Evolutionary conservation across 495 filamentous ascomycete species (phyloP), one percentile per base, ranked within the genome.

Genomic region (Hypoxylon perforatum): DNA sequence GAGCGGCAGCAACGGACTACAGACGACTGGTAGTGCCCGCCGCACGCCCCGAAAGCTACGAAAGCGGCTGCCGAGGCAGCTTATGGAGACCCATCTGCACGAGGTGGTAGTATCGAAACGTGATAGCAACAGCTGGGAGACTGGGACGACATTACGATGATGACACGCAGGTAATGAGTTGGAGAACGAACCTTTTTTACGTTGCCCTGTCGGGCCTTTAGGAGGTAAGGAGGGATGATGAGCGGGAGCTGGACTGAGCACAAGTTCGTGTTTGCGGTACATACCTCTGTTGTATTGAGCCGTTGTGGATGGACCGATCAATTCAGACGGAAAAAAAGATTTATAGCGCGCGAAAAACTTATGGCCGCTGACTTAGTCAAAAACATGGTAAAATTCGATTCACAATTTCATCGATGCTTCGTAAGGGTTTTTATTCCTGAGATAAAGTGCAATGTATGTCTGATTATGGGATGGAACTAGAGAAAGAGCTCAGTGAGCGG

Each of bases 1-100:
- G 19, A 65, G 50, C 48, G 45, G 57, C 18, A 48, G 57, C 19
- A 61, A 69, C 41, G 61, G 74, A 39, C 56, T 72, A 1, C 66
- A 53, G 30, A 28, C 44, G 28, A 28, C 60, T 15, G 39, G 61
- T 14, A 54, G 73, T n/a, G n/a, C n/a, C 57, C 63, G 69, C 28
- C 80, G 77, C 23, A 73, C 57, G 48, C 79, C 81, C 48, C 76
- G 78, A 54, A 85, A 83, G 70, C 75, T 84, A 33, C 79, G 73
- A 56, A 85, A 84, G 69, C 79, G 74, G 58, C 77, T 73, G 53
- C 81, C 79, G 11, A 73, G 61, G 41, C 72, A 69, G 35, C 75
- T 75, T 48, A 7, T 38, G 22, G 76, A 74, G 18, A 76, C 67
- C 42, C 69, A 75, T 35, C 25, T 75, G 59, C 68, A 28, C 25